phyloP scores from a whole-genome alignment of 345 rosid species.

The Gossypium australe region DNA sequence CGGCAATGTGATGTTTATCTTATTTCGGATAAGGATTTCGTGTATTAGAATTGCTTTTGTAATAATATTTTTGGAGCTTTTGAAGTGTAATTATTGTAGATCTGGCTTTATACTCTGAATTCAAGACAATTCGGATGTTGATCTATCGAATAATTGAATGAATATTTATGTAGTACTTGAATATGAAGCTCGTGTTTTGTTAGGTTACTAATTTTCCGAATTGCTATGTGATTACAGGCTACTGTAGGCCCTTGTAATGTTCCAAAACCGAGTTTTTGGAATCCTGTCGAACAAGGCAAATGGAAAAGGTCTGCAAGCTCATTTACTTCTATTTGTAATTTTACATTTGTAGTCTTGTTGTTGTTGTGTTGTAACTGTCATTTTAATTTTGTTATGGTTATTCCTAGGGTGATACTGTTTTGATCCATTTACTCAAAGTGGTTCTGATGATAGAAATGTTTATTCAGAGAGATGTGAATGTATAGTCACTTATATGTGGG shows the following conservation, averaged over 20 bases:
- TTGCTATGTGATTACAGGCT: slow-evolving; percentile 58
- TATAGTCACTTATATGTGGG: neutral
- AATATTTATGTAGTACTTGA: slow-evolving; percentile 1
- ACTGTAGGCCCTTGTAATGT: slow-evolving; percentile 86
- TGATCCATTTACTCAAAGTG: neutral
- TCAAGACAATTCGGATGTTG: neutral
- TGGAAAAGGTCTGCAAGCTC: slow-evolving; percentile 73
- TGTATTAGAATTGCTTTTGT: neutral
- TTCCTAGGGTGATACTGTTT: neutral
- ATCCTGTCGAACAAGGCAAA: slow-evolving; percentile 88
- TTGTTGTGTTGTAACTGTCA: neutral
- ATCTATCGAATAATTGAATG: slow-evolving; percentile 4
- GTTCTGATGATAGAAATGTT: neutral
- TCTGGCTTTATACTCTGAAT: slow-evolving; percentile 20
- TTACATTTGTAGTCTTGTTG: neutral
- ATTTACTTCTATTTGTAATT: neutral
- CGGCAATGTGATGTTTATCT: neutral
- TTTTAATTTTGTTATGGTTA: neutral
- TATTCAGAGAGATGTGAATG: neutral
- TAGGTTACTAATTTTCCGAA: slow-evolving; percentile 14
- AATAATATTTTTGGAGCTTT: neutral
- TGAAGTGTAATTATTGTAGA: slow-evolving; percentile 21
- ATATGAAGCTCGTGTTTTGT: slow-evolving; percentile 9
- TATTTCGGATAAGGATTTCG: slow-evolving; percentile 1
- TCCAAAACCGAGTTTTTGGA: slow-evolving; percentile 93